Evolutionary conservation across 257 asterid genomes (phyloP).

Genomic region (Salvia splendens): DNA sequence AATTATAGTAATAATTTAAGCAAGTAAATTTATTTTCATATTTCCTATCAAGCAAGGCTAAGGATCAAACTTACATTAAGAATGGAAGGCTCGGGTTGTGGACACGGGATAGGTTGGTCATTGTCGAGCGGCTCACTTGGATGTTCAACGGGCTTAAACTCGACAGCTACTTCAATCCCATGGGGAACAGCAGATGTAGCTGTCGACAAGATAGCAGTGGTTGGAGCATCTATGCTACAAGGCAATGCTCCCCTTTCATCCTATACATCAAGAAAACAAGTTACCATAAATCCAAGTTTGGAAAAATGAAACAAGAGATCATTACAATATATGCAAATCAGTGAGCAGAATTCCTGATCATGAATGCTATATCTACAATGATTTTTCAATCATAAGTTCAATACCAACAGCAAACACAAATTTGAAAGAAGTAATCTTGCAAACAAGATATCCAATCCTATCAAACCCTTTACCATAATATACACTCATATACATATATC

Average conservation of each 20-base stretch:
- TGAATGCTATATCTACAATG: background rate
- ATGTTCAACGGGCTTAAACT: slow-evolving; percentile 81
- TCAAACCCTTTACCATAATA: background rate
- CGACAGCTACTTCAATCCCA: slow-evolving; percentile 64
- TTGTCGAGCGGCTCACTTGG: slow-evolving; percentile 76
- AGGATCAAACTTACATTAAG: slow-evolving; percentile 58
- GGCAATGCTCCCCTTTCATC: slow-evolving; percentile 60
- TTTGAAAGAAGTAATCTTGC: slow-evolving; percentile 4
- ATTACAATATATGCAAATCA: background rate
- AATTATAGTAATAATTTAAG: background rate
- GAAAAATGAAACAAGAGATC: background rate
- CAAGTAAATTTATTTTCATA: background rate
- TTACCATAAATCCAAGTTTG: background rate
- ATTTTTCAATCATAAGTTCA: background rate
- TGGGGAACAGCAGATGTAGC: slow-evolving; percentile 47
- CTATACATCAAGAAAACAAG: slow-evolving; percentile 42
- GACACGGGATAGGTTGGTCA: slow-evolving; percentile 81
- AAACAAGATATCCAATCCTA: background rate
- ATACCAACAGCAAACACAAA: background rate
- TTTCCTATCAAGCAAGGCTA: background rate
- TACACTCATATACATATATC: no score
- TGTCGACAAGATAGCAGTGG: slow-evolving; percentile 36
- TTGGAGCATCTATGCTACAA: slow-evolving; percentile 45
- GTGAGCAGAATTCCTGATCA: background rate
- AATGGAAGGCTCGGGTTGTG: slow-evolving; percentile 84